These are phyloP conservation scores for Dicorynia guianensis DNA, from an alignment of 306 rosid species.

Conservation along the genomic window DNA sequence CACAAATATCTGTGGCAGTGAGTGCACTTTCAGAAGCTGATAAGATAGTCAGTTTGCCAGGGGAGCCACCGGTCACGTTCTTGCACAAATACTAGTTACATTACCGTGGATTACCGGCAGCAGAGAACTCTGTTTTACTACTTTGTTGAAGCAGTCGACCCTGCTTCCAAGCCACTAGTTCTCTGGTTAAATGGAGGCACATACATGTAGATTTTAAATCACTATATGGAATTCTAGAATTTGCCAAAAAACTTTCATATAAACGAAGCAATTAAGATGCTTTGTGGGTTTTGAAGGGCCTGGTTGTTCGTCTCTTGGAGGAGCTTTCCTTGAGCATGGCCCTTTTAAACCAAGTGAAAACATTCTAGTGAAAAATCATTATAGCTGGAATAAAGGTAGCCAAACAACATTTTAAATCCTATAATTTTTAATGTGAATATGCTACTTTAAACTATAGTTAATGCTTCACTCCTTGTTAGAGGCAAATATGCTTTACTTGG, in stretches of 20 bases:
- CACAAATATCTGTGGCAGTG: conserved; percentile 39
- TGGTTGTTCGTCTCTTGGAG: conserved; percentile 88
- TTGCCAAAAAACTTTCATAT: background rate
- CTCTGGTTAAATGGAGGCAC: conserved; percentile 88
- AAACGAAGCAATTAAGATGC: conserved; percentile 15
- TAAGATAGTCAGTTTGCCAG: conserved; percentile 64
- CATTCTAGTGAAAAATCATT: conserved; percentile 56
- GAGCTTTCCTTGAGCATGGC: too few relatives aligned
- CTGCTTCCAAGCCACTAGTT: conserved; percentile 86
- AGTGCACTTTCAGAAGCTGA: conserved; percentile 50
- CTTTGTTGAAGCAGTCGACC: conserved; percentile 77
- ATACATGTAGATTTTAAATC: background rate
- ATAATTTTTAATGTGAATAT: background rate
- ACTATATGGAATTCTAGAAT: too few relatives aligned
- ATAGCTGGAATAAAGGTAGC: conserved; percentile 75
- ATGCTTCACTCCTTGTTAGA: too few relatives aligned
- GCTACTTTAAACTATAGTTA: background rate
- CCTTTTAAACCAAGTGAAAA: too few relatives aligned
- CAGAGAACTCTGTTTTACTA: conserved; percentile 79
- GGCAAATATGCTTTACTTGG: conserved; percentile 70
- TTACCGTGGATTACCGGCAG: conserved; percentile 64
- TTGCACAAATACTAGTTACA: conserved; percentile 80
- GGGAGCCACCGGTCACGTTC: conserved; percentile 79
- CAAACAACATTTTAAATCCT: background rate
- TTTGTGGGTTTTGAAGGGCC: conserved; percentile 64